phyloP scores from a whole-genome alignment of 2,329 filamentous ascomycete species.

The Colletotrichum sp. region DNA sequence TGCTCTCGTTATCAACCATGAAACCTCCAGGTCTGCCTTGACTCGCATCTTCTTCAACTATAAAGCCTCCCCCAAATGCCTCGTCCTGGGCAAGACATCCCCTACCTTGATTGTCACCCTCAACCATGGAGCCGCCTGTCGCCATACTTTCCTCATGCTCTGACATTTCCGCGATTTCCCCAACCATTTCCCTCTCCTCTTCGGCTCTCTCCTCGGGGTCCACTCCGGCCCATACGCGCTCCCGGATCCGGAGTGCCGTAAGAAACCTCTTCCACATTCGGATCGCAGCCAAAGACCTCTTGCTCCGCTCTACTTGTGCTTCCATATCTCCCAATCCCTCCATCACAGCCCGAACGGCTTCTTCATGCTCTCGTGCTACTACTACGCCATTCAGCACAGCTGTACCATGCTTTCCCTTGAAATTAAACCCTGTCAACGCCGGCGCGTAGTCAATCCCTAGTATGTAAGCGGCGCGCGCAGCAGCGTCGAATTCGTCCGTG shows the following conservation, averaged over 20 bases:
- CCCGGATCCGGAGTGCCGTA: conserved; percentile 76
- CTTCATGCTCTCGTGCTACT: conserved; percentile 72
- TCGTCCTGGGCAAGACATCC: neutral
- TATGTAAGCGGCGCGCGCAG: conserved; percentile 74
- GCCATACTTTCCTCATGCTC: neutral
- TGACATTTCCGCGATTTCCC: neutral
- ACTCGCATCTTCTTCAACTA: neutral
- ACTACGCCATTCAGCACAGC: conserved; percentile 82
- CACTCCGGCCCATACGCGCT: conserved; percentile 71
- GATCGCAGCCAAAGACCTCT: conserved; percentile 74
- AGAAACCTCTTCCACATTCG: conserved; percentile 73
- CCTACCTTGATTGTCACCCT: neutral
- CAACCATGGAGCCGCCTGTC: neutral
- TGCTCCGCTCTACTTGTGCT: conserved; percentile 69
- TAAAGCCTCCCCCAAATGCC: neutral
- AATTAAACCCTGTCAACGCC: conserved; percentile 88
- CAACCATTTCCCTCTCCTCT: conserved; percentile 27
- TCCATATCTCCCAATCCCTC: conserved; percentile 70
- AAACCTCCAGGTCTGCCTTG: neutral
- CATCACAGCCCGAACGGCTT: conserved; percentile 75
- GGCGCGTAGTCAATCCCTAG: conserved; percentile 86
- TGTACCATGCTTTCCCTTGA: conserved; percentile 84
- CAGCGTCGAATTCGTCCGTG: conserved; percentile 49
- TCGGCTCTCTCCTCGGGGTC: conserved; percentile 50
- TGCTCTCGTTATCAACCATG: neutral